Percentiles rank a stretch among this genome's conserved stretches.
Evolutionary conservation across 106 monocot species (phyloP).

Genomic region (Dendrobium chrysotoxum): DNA sequence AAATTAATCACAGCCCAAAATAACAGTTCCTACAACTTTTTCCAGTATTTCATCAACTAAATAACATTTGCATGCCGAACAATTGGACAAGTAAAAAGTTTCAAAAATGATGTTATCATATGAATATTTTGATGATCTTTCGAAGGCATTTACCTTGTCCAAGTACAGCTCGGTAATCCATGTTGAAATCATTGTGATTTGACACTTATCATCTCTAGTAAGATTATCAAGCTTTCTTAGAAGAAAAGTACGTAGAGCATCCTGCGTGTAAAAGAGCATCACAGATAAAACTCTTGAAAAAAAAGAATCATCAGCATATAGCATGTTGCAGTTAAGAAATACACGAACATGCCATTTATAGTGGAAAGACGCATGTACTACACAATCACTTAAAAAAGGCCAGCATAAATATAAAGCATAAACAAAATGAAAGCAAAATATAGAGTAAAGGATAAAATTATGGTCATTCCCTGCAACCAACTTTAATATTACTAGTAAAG

Average conservation of each 20-base stretch:
- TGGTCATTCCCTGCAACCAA: neutral
- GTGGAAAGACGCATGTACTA: neutral
- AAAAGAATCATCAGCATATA: neutral
- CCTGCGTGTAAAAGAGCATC: conserved; percentile 34
- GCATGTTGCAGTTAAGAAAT: neutral
- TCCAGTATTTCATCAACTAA: neutral
- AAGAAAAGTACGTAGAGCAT: conserved; percentile 88
- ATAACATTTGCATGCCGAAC: neutral
- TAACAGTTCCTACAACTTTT: neutral
- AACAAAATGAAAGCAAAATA: neutral
- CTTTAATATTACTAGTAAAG: neutral
- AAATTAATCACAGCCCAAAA: neutral
- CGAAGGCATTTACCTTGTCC: conserved; percentile 65
- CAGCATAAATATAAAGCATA: neutral
- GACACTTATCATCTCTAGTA: conserved; percentile 88
- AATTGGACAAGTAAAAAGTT: neutral
- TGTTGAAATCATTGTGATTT: conserved; percentile 97
- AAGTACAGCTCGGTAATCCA: conserved; percentile 95
- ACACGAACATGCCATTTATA: neutral
- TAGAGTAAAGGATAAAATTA: too few species aligned
- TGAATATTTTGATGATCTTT: neutral
- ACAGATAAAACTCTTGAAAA: neutral
- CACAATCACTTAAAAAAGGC: neutral
- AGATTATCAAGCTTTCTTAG: conserved; percentile 89
- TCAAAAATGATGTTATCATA: neutral